Conservation (phyloP, 371 early-diverging fungal species). For the Mortierella sp. region DNA sequence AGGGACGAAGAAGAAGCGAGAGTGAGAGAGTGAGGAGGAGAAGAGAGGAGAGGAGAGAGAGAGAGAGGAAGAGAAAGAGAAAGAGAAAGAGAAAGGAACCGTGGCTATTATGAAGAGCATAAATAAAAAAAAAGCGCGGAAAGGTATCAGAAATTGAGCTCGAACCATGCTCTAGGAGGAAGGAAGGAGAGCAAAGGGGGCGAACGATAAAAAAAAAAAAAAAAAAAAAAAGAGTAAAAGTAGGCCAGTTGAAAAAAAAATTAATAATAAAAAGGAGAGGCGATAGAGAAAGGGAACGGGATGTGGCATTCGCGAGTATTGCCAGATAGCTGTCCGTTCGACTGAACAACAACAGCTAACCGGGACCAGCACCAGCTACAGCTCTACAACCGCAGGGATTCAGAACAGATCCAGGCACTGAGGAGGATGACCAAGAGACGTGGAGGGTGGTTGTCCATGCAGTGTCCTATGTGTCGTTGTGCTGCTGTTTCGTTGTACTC, state of each 20-base stretch:
- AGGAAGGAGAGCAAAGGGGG: background rate
- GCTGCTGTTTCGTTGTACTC: background rate
- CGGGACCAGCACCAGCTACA: too few species aligned
- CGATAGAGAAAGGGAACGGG: background rate
- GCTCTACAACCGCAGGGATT: too few species aligned
- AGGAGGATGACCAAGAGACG: too few species aligned
- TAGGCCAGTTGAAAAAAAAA: background rate
- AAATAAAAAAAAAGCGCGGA: background rate
- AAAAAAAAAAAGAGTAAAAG: background rate
- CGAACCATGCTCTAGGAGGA: background rate
- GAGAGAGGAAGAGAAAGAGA: background rate
- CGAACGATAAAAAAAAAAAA: background rate
- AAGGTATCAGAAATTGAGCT: background rate
- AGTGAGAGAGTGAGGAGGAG: background rate
- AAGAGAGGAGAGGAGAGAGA: background rate
- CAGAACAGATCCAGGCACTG: background rate
- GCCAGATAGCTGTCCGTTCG: background rate
- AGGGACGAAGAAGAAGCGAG: background rate
- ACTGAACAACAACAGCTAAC: background rate
- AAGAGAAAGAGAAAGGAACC: constrained; percentile 1
- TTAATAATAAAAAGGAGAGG: background rate
- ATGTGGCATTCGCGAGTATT: background rate
- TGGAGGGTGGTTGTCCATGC: background rate
- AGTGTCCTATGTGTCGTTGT: background rate
- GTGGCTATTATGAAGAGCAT: background rate